phyloP scores from a whole-genome alignment of 2,329 filamentous ascomycete species.

The Cyphellophora europaea region DNA sequence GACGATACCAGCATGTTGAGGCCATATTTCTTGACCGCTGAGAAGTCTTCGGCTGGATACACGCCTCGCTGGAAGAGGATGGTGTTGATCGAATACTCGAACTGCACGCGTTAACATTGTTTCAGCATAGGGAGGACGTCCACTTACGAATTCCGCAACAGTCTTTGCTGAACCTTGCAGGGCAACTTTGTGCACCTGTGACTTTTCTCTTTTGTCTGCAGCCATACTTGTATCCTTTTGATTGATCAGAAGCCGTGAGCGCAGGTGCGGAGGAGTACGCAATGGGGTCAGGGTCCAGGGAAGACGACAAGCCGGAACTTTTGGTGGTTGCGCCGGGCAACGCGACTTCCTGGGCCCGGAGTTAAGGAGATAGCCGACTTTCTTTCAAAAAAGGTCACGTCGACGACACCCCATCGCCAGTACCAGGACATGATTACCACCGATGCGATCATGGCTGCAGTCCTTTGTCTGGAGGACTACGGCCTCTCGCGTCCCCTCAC shows the following conservation, averaged over 20 bases:
- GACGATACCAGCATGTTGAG: slow-evolving; percentile 95
- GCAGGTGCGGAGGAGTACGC: too few species aligned
- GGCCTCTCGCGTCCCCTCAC: slow-evolving; percentile 13
- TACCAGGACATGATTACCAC: slow-evolving; percentile 6
- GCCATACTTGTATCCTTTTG: slow-evolving; percentile 16
- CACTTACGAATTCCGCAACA: slow-evolving; percentile 85
- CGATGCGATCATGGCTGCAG: slow-evolving; percentile 20
- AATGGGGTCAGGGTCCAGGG: too few species aligned
- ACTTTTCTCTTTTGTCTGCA: slow-evolving; percentile 50
- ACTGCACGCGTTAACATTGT: slow-evolving; percentile 38
- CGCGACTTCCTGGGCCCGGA: too few species aligned
- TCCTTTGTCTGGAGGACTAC: slow-evolving; percentile 18
- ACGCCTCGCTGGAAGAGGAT: slow-evolving; percentile 85
- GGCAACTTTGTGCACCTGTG: slow-evolving; percentile 90
- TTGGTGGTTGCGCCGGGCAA: too few species aligned
- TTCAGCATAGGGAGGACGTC: slow-evolving; percentile 12
- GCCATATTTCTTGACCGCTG: slow-evolving; percentile 98
- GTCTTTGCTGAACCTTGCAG: slow-evolving; percentile 66
- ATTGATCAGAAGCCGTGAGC: too few species aligned
- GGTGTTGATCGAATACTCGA: slow-evolving; percentile 97
- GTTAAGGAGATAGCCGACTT: too few species aligned
- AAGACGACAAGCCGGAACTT: too few species aligned
- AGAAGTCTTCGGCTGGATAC: slow-evolving; percentile 93
- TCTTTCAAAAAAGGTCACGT: too few species aligned
- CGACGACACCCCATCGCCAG: too few species aligned